phyloP scores from a whole-genome alignment of 306 rosid species.

The Oemleria cerasiformis region DNA sequence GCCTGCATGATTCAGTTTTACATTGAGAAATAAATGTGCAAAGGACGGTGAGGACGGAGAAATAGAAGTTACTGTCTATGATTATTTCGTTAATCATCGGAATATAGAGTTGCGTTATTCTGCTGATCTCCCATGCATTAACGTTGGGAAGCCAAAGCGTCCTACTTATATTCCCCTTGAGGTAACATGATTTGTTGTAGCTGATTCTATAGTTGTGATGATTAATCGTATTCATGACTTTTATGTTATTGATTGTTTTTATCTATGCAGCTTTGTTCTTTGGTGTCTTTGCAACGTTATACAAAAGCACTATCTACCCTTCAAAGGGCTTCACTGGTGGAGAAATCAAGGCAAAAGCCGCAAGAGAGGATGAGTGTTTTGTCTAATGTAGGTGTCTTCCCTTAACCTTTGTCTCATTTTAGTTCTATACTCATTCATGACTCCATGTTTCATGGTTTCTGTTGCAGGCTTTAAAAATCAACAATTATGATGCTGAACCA shows the following conservation, averaged over 20 bases:
- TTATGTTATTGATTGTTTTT: not conserved
- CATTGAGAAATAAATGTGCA: conserved; percentile 49
- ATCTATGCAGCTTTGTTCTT: conserved; percentile 54
- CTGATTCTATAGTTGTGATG: not conserved
- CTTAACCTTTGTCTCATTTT: not conserved
- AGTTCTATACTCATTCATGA: not conserved
- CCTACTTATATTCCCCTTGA: conserved; percentile 84
- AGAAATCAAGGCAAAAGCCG: conserved; percentile 93
- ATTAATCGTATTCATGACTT: not conserved
- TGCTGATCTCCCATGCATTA: conserved; percentile 74
- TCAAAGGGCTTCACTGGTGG: conserved; percentile 81
- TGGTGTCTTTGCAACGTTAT: conserved; percentile 86
- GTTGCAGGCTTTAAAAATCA: conserved; percentile 63
- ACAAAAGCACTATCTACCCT: conserved; percentile 76
- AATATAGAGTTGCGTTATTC: conserved; percentile 61
- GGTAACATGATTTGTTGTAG: conserved; percentile 35
- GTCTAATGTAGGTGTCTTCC: conserved; percentile 46
- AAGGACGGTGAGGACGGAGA: conserved; percentile 36
- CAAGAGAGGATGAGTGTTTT: conserved; percentile 76
- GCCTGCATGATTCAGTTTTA: conserved; percentile 42
- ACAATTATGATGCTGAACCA: conserved; percentile 68
- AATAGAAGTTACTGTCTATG: conserved; percentile 70
- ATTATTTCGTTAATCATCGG: conserved; percentile 67
- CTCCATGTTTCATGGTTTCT: not conserved
- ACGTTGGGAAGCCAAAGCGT: conserved; percentile 90